Conservation (phyloP, 2,329 filamentous ascomycete species). For the Simplicillium sp. region DNA sequence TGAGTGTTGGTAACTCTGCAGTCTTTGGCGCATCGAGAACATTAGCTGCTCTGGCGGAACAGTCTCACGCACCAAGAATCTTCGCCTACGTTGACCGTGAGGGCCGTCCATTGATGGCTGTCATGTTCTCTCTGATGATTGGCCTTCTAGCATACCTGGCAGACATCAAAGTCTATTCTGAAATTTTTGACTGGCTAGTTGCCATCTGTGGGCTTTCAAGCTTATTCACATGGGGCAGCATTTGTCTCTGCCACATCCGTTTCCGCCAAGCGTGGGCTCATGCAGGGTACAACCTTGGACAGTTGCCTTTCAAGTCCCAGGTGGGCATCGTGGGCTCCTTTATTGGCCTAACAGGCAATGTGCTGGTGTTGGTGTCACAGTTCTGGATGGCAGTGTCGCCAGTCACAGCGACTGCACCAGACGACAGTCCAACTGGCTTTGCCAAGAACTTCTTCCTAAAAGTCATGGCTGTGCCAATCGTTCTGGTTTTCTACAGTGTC, state of each 20-base stretch:
- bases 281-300: conserved; percentile 51
- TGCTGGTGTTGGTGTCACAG: conserved; percentile 62
- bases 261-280: conserved; percentile 5
- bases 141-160: conserved; percentile 24
- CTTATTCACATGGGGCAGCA: conserved; percentile 52
- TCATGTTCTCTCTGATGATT: conserved; percentile 26
- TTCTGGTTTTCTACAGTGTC: conserved; percentile 49
- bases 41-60: conserved; percentile 40
- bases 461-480: conserved; percentile 52
- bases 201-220: conserved; percentile 51
- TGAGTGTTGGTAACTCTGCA: conserved; percentile 49
- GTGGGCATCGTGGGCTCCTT: conserved; percentile 65
- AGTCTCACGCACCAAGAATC: conserved; percentile 31
- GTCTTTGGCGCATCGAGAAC: conserved; percentile 49
- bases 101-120: conserved; percentile 31
- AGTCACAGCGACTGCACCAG: not conserved
- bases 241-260: conserved; percentile 36
- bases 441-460: conserved; percentile 54
- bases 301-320: conserved; percentile 67
- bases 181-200: conserved; percentile 40
- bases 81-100: conserved; percentile 33
- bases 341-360: conserved; percentile 61
- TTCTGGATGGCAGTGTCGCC: conserved; percentile 57
- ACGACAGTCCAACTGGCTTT: conserved; percentile 23
- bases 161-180: conserved; percentile 4